phyloP scores from a whole-genome alignment of 306 rosid species.

The Prosopis cineraria region DNA sequence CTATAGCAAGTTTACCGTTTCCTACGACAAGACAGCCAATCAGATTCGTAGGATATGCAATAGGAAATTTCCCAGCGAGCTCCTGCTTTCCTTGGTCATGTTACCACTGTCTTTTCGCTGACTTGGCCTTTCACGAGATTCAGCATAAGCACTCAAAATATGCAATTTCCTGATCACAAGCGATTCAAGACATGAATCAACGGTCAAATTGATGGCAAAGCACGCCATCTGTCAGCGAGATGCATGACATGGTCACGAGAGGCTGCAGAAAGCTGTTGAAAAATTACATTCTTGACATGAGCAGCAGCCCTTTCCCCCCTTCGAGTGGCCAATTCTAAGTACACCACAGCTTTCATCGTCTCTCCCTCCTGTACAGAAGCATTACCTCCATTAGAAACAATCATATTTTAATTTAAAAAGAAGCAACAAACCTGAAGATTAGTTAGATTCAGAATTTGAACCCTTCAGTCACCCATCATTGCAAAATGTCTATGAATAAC shows the following conservation, averaged over 20 bases:
- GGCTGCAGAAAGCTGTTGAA: constrained; percentile 60
- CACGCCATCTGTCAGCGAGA: constrained; percentile 69
- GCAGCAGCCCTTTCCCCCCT: constrained; percentile 76
- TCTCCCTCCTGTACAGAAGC: constrained; percentile 68
- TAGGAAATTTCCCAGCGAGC: neutral
- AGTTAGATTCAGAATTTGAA: neutral
- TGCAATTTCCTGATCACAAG: constrained; percentile 8
- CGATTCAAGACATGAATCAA: neutral
- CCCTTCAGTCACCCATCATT: constrained; percentile 18
- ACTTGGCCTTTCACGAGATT: neutral
- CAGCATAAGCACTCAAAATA: neutral
- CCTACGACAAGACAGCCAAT: neutral
- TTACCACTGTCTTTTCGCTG: constrained; percentile 5
- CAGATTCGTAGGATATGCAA: constrained; percentile 6
- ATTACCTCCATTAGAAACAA: constrained; percentile 17
- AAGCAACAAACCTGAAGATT: neutral
- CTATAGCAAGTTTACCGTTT: neutral
- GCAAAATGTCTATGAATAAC: constrained; percentile 20
- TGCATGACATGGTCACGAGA: constrained; percentile 61
- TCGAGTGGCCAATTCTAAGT: constrained; percentile 85
- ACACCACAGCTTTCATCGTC: constrained; percentile 80
- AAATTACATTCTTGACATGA: constrained; percentile 66
- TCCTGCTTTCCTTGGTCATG: constrained; percentile 28
- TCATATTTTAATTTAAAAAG: constrained; percentile 2
- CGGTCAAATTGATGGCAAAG: constrained; percentile 58